A percentile compares a stretch with the other conserved stretches of the same genome.
Evolutionary conservation across 2,329 filamentous ascomycete species (phyloP).

Genomic region (Malbranchea zuffiana): DNA sequence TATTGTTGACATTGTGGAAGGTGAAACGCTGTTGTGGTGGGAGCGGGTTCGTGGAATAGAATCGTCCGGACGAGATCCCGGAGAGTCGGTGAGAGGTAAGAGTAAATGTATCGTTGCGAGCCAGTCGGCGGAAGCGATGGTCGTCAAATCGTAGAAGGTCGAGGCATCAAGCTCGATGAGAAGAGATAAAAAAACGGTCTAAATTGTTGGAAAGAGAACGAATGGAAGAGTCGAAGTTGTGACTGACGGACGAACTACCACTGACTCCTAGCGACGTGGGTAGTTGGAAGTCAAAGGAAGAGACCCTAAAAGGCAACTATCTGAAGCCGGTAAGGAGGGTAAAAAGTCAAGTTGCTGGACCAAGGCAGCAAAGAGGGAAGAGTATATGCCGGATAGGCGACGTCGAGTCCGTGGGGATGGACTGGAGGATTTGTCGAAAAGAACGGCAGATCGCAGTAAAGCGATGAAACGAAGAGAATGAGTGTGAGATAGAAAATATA

Average conservation of each 20-base stretch:
- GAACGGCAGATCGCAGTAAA: slow-evolving; percentile 11
- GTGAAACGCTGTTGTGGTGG: background rate
- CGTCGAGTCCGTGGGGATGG: slow-evolving; percentile 3
- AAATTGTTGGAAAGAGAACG: slow-evolving; percentile 4
- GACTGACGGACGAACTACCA: slow-evolving; percentile 4
- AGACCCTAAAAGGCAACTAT: slow-evolving; percentile 3
- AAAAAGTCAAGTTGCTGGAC: slow-evolving; percentile 13
- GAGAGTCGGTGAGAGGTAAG: background rate
- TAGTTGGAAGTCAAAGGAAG: slow-evolving; percentile 1
- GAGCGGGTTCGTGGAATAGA: background rate
- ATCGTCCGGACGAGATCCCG: background rate
- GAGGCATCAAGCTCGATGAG: slow-evolving; percentile 16
- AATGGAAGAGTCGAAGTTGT: slow-evolving; percentile 1
- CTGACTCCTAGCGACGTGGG: slow-evolving; percentile 7
- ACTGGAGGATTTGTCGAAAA: slow-evolving; percentile 6
- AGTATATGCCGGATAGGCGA: slow-evolving; percentile 6
- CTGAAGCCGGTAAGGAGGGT: slow-evolving; percentile 4
- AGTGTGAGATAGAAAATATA: background rate
- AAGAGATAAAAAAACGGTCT: slow-evolving; percentile 1
- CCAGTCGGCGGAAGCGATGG: slow-evolving; percentile 16
- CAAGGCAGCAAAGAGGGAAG: slow-evolving; percentile 15
- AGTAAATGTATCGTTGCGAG: slow-evolving; percentile 13
- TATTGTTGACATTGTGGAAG: slow-evolving; percentile 8
- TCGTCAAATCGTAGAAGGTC: slow-evolving; percentile 17
- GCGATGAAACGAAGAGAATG: background rate